Percentiles rank a stretch among this genome's conserved stretches.
Evolutionary conservation across 768 basidiomycete species (phyloP).

Genomic region (Naganishia vaughanmartiniae): DNA sequence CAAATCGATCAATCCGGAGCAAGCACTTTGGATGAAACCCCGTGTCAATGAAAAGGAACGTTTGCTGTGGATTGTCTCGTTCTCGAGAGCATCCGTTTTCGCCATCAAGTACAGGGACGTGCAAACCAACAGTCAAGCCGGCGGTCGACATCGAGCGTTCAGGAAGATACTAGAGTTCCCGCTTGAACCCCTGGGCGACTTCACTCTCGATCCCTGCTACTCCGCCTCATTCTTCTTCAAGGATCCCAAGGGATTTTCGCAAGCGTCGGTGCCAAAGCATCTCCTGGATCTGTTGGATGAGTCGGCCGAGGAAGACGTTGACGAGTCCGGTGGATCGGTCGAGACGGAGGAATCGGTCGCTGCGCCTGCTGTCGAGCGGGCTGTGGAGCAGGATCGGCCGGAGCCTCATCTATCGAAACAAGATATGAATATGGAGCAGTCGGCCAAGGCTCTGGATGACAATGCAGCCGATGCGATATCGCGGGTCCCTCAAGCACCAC

Average conservation of each 20-base stretch:
- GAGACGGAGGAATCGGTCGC: background rate
- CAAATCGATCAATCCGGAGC: conserved; percentile 8
- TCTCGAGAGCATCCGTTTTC: conserved; percentile 21
- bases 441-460: background rate
- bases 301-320: conserved; percentile 19
- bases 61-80: conserved; percentile 22
- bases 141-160: conserved; percentile 1
- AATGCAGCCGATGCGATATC: conserved; percentile 9
- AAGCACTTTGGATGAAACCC: conserved; percentile 18
- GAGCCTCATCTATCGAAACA: background rate
- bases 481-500: background rate
- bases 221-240: conserved; percentile 26
- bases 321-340: background rate
- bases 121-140: background rate
- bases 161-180: conserved; percentile 26
- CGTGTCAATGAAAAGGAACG: conserved; percentile 3
- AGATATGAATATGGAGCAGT: background rate
- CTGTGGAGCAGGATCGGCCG: background rate
- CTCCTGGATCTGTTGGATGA: background rate
- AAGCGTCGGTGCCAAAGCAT: conserved; percentile 3
- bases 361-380: background rate
- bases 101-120: conserved; percentile 16
- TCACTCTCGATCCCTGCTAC: conserved; percentile 6
- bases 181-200: conserved; percentile 17
- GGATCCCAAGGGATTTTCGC: conserved; percentile 26